Conservation (phyloP, 2,329 filamentous ascomycete genomes). For the Pyricularia grisea region DNA sequence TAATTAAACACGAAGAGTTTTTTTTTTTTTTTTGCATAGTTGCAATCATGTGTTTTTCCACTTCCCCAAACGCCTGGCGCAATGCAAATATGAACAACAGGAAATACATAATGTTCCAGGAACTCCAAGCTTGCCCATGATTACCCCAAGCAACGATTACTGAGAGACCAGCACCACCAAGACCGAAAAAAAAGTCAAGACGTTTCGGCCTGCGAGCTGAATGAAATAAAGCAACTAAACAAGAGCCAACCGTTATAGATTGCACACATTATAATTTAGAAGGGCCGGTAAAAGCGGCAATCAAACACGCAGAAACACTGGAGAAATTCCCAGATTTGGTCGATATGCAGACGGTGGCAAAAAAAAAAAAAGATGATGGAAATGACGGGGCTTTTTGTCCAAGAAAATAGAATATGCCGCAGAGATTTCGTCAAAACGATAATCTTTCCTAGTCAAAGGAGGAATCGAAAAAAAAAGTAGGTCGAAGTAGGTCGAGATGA, state of each 20-base stretch:
- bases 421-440: not conserved
- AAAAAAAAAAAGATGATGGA: not conserved
- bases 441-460: not conserved
- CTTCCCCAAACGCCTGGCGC: not conserved
- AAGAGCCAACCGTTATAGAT: not conserved
- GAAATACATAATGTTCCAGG: not conserved
- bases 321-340: not conserved
- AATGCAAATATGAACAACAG: not conserved
- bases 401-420: not conserved
- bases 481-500: not conserved
- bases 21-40: not conserved
- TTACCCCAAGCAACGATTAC: not conserved
- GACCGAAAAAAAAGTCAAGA: not conserved
- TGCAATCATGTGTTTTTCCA: not conserved
- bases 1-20: not conserved
- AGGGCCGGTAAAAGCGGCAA: not conserved
- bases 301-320: not conserved
- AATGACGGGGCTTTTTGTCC: not conserved
- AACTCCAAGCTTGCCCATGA: not conserved
- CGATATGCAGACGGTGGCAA: not conserved
- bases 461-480: not conserved
- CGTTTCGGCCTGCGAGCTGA: not conserved
- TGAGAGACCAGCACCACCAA: not conserved
- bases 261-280: slow-evolving; percentile 3
- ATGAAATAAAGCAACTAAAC: not conserved